phyloP scores from a whole-genome alignment of 176 grass and related monocot species.

The Luzula sylvatica region DNA sequence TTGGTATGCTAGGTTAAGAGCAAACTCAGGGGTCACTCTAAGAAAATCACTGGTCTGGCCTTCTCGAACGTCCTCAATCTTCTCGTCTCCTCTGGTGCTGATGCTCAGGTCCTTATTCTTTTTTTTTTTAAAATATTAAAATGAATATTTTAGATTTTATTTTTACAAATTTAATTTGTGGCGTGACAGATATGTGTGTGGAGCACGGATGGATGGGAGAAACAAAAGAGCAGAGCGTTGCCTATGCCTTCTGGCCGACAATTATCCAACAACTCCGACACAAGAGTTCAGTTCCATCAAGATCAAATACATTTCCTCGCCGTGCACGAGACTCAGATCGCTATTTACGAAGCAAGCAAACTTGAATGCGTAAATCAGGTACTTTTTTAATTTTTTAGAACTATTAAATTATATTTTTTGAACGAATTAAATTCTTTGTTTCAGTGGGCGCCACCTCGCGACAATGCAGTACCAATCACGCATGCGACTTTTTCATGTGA shows the following conservation, averaged over 20 bases:
- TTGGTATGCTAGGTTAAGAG: conserved; percentile 84
- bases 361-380: conserved; percentile 68
- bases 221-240: conserved; percentile 59
- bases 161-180: conserved; percentile 3
- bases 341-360: conserved; percentile 68
- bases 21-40: conserved; percentile 81
- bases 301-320: conserved; percentile 83
- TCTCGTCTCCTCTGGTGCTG: conserved; percentile 76
- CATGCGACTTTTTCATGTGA: conserved; percentile 87
- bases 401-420: conserved; percentile 17
- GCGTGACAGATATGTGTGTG: conserved; percentile 59
- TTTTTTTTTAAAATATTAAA: conserved; percentile 4
- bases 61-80: conserved; percentile 79
- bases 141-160: conserved; percentile 9
- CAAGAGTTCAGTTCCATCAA: conserved; percentile 88
- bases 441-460: conserved; percentile 57
- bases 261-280: conserved; percentile 60
- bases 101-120: conserved; percentile 66
- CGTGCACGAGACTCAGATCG: conserved; percentile 81
- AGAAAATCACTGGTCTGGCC: conserved; percentile 88
- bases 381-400: background rate
- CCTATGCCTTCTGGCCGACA: conserved; percentile 54
- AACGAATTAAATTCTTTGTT: conserved; percentile 20
- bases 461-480: conserved; percentile 65
- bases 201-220: conserved; percentile 77